Evolutionary conservation across 495 filamentous ascomycete species (phyloP).

Genomic region (Cryomyces minteri): DNA sequence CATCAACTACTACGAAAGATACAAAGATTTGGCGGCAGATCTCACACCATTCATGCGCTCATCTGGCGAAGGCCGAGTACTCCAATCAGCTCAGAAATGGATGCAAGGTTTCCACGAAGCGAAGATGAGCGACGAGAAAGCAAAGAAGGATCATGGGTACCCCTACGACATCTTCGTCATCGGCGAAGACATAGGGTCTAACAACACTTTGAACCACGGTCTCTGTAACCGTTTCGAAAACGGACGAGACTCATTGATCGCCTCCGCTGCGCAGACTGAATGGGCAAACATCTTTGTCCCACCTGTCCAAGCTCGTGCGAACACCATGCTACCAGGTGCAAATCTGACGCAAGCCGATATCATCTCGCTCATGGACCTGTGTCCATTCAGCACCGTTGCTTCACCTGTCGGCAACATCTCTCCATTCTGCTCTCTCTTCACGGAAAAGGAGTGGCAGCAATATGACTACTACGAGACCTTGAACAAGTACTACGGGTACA

Average conservation of each 20-base stretch:
- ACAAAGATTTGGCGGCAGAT: constrained; percentile 33
- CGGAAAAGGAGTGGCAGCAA: constrained; percentile 41
- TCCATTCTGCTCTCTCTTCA: constrained; percentile 58
- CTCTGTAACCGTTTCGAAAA: constrained; percentile 46
- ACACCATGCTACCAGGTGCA: constrained; percentile 38
- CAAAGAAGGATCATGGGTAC: constrained; percentile 18
- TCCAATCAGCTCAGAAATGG: constrained; percentile 55
- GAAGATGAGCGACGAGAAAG: constrained; percentile 24
- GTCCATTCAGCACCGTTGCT: constrained; percentile 61
- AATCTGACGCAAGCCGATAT: constrained; percentile 38
- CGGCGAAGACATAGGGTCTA: constrained; percentile 37
- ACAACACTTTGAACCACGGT: constrained; percentile 62
- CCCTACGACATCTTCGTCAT: constrained; percentile 45
- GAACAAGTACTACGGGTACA: constrained; percentile 65
- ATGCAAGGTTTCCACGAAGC: constrained; percentile 49
- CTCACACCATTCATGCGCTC: constrained; percentile 52
- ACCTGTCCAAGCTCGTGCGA: constrained; percentile 41
- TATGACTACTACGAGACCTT: constrained; percentile 66
- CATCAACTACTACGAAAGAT: constrained; percentile 50
- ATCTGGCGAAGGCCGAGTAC: constrained; percentile 49
- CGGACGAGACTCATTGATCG: constrained; percentile 23
- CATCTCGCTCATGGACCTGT: constrained; percentile 65
- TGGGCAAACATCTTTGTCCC: constrained; percentile 42
- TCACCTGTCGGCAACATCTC: constrained; percentile 26
- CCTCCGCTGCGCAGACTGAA: constrained; percentile 26